Conservation (phyloP, 306 rosid genomes). For the Acmispon strigosus region DNA sequence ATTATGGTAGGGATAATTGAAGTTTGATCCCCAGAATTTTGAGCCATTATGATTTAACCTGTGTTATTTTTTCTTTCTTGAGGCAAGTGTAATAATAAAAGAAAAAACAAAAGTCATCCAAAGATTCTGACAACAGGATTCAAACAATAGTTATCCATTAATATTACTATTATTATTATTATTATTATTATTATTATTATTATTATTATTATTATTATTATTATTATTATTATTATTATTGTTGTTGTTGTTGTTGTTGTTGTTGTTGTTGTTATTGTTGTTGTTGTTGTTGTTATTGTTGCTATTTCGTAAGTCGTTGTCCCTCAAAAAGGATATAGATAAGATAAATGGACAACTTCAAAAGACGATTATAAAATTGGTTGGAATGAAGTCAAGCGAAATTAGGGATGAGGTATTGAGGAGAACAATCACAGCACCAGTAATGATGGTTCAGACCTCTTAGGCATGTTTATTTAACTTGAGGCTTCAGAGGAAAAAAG, state of each 20-base stretch:
- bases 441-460: neutral
- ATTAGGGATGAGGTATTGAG: neutral
- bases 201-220: too few relatives aligned
- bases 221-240: too few relatives aligned
- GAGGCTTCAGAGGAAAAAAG: neutral
- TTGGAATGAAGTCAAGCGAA: neutral
- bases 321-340: neutral
- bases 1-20: neutral
- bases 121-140: neutral
- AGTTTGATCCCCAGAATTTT: neutral
- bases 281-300: too few relatives aligned
- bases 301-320: neutral
- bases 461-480: neutral
- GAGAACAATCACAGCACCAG: neutral
- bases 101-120: neutral
- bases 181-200: too few relatives aligned
- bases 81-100: too few relatives aligned
- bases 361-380: neutral
- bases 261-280: too few relatives aligned
- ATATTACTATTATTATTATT: too few relatives aligned
- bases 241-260: too few relatives aligned
- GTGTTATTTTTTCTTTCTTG: neutral
- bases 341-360: neutral
- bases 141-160: neutral
- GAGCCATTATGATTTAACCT: neutral